Percentiles rank a stretch among this genome's conserved stretches.
Evolutionary conservation across 352 stramenopile genomes (phyloP).

Genomic region (Peronospora belbahrii): DNA sequence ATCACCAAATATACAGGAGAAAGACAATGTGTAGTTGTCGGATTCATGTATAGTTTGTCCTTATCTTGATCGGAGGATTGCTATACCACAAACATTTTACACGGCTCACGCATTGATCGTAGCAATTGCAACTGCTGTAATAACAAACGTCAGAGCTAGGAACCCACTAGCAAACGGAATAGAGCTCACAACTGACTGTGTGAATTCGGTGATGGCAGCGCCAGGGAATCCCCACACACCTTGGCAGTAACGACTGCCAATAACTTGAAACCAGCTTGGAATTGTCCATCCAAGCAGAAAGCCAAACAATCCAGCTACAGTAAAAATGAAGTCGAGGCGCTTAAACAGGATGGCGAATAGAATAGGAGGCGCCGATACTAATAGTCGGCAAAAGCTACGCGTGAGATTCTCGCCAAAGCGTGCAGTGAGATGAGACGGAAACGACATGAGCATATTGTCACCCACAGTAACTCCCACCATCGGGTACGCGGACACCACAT

Average conservation of each 20-base stretch:
- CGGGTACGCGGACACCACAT: conserved; percentile 78
- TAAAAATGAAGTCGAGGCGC: conserved; percentile 83
- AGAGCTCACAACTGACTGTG: conserved; percentile 52
- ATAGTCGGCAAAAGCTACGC: conserved; percentile 53
- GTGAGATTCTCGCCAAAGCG: conserved; percentile 39
- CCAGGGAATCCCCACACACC: conserved; percentile 58
- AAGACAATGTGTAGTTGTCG: background rate
- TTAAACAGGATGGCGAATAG: conserved; percentile 77
- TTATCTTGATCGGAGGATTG: conserved; percentile 10
- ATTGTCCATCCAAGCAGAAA: conserved; percentile 75
- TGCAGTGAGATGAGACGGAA: conserved; percentile 49
- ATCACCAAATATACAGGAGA: too few species aligned
- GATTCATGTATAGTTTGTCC: background rate
- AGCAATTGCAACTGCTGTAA: conserved; percentile 55
- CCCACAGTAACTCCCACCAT: conserved; percentile 80
- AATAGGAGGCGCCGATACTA: conserved; percentile 58
- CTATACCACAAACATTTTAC: background rate
- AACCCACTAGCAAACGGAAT: conserved; percentile 53
- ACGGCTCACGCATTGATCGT: conserved; percentile 41
- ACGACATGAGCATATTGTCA: conserved; percentile 82
- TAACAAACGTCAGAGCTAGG: conserved; percentile 58
- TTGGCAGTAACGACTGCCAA: conserved; percentile 72
- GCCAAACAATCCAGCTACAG: conserved; percentile 66
- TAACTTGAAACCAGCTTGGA: conserved; percentile 79
- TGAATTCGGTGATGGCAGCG: conserved; percentile 68